Evolutionary conservation across 176 grass and related monocot species (phyloP).

Genomic region (Sorghum bicolor): DNA sequence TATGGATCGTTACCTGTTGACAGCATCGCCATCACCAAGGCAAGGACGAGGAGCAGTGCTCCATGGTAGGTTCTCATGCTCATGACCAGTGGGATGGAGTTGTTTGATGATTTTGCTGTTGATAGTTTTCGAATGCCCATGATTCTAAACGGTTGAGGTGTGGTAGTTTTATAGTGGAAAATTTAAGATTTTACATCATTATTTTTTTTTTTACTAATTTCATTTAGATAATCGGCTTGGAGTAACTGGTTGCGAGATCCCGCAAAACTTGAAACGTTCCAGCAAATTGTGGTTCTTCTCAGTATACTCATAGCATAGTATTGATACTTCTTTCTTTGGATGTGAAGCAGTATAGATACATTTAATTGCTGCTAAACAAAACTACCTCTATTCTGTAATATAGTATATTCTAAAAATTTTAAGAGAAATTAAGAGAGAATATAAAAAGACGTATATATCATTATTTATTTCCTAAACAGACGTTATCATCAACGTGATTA

Average conservation of each 20-base stretch:
- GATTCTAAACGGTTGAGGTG: not conserved
- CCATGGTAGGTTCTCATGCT: constrained; percentile 2
- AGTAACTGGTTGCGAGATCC: too few relatives aligned
- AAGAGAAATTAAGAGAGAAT: too few relatives aligned
- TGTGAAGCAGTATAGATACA: not conserved
- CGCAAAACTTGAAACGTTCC: not conserved
- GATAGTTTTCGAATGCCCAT: not conserved
- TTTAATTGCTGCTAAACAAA: not conserved
- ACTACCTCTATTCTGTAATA: too few relatives aligned
- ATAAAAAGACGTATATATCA: too few relatives aligned
- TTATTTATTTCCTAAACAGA: too few relatives aligned
- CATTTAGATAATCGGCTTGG: not conserved
- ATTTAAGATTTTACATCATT: not conserved
- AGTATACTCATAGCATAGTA: not conserved
- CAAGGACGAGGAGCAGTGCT: not conserved
- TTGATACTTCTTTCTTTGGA: not conserved
- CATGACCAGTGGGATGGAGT: not conserved
- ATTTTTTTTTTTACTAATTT: not conserved
- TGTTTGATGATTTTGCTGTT: not conserved
- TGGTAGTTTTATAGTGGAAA: not conserved
- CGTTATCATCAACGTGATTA: too few relatives aligned
- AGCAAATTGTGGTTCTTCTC: not conserved
- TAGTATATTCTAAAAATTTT: too few relatives aligned
- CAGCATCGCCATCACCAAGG: not conserved
- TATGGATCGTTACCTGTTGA: not conserved